Evolutionary conservation across 352 stramenopile genomes (phyloP), one percentile per base, ranked within the genome.

Genomic region (Globisporangium megalacanthum): DNA sequence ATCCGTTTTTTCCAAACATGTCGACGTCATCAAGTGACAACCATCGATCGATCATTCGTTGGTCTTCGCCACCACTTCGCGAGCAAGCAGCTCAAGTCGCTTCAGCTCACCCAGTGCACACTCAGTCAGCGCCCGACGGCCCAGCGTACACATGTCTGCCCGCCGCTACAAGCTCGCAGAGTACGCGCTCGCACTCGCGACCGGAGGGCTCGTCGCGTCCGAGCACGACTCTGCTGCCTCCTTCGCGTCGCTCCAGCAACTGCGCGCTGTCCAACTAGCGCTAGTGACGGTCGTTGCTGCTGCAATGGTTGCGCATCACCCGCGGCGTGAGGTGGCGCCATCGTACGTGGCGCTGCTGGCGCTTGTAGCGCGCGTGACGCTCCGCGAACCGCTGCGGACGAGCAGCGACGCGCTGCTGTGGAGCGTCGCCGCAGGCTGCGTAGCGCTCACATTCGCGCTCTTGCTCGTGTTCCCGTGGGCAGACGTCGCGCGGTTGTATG

Each of bases 391-490:
- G 4, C 56, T 56, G 17, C 60, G 52, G 17, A 56, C 36, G 7
- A 39, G 53, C 7, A 37, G 56, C 4, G 45, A 57, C 10, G 60
- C 20, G 4, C 2, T 48, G 6, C 15, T 69, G 50, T 52, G 58
- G 14, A 29, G 45, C 7, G 9, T 73, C 7, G 44, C 52, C 2
- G 39, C 33, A 6, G 20, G 62, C 0, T 61, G 39, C 4, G 25
- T 76, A 15, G 56, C 55, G 31, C 45, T 79, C 15, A 61, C 60
- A 4, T 61, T 62, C 48, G n/a, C 62, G n/a, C 55, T 65, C n/a
- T 65, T 76, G 58, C 36, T 73, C 19, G 41, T 83, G 13, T 83
- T 87, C 63, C 77, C 77, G 13, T 75, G 72, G 65, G 73, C 76
- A n/a, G 66, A 83, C 56, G 66, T 87, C 33, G 73, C 72, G 35